Conservation (phyloP, 305 asterid genomes). For the Monarda citriodora region DNA sequence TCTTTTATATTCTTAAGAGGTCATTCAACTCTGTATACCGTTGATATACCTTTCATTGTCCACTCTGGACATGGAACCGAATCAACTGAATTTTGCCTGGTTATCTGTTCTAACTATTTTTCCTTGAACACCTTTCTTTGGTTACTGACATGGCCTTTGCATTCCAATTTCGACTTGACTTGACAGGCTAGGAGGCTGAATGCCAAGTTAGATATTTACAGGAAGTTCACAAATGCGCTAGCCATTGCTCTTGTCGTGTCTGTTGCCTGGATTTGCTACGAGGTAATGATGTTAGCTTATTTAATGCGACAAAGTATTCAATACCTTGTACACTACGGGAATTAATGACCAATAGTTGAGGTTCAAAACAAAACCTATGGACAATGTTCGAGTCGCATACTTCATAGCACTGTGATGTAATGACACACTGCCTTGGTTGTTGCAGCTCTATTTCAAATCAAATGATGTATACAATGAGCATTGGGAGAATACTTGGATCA, state of each 20-base stretch:
- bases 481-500: constrained; percentile 96
- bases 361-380: neutral
- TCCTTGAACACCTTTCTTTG: constrained; percentile 2
- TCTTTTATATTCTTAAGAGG: constrained; percentile 4
- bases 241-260: constrained; percentile 89
- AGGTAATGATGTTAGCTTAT: constrained; percentile 48
- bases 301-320: neutral
- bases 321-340: constrained; percentile 9
- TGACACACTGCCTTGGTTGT: constrained; percentile 17
- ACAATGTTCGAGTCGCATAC: constrained; percentile 1
- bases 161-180: constrained; percentile 22
- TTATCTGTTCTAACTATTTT: constrained; percentile 4
- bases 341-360: neutral
- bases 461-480: constrained; percentile 85
- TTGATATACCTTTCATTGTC: constrained; percentile 5
- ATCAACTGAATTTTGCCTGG: constrained; percentile 3
- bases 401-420: constrained; percentile 16
- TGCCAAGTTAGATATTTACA: constrained; percentile 87
- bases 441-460: constrained; percentile 94
- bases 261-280: constrained; percentile 98
- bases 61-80: constrained; percentile 9
- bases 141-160: constrained; percentile 5
- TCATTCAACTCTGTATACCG: constrained; percentile 2
- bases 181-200: constrained; percentile 84
- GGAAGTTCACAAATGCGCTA: constrained; percentile 97